phyloP scores from a whole-genome alignment of 495 filamentous ascomycete genomes.

The Penicillium longicatenatum region DNA sequence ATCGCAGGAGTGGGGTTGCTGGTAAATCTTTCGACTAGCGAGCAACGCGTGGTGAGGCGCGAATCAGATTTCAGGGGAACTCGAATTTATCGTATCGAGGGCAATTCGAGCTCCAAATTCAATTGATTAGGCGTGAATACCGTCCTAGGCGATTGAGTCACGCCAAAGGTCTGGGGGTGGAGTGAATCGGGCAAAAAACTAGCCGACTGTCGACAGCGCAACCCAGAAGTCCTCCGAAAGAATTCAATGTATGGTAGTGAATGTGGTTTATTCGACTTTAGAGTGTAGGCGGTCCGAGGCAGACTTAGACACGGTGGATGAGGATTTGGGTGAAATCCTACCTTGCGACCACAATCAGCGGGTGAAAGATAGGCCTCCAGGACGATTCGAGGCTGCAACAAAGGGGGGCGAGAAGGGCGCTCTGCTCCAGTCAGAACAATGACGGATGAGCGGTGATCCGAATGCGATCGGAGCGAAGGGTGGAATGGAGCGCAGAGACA shows the following conservation, averaged over 20 bases:
- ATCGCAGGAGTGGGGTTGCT: constrained; percentile 12
- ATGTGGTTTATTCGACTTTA: neutral
- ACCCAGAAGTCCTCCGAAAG: neutral
- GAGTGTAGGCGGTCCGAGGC: neutral
- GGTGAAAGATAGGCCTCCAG: constrained; percentile 15
- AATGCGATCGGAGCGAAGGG: constrained; percentile 3
- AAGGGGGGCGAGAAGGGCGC: constrained; percentile 21
- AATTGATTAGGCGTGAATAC: constrained; percentile 13
- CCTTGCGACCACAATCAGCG: constrained; percentile 4
- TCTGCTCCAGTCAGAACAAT: neutral
- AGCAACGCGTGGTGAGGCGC: neutral
- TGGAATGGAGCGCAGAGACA: constrained; percentile 12
- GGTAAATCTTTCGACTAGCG: neutral
- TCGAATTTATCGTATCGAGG: neutral
- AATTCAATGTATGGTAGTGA: neutral
- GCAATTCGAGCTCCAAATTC: neutral
- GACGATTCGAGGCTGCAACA: constrained; percentile 1
- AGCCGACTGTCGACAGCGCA: constrained; percentile 10
- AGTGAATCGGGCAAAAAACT: constrained; percentile 14
- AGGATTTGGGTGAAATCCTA: neutral
- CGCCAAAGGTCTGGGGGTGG: constrained; percentile 15
- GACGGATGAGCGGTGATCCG: neutral
- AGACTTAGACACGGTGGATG: neutral
- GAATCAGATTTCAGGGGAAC: neutral
- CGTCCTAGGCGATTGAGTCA: constrained; percentile 15